Evolutionary conservation across 208 protist genomes (phyloP), one percentile per base, ranked within the genome.

Genomic region (Wallacemonas sp.): DNA sequence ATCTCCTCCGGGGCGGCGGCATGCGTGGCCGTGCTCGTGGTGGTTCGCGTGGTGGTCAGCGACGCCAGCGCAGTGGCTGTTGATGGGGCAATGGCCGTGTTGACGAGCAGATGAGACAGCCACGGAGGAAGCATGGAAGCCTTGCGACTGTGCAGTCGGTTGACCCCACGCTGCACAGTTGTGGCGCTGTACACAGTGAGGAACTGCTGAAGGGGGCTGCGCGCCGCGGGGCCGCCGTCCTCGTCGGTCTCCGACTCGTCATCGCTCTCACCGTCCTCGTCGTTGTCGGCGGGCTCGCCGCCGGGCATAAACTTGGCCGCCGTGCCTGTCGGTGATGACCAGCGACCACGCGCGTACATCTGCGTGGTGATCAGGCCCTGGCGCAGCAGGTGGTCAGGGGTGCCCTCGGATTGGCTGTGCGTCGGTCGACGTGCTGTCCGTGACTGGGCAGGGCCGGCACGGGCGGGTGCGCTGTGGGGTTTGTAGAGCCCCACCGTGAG

Each of bases 201-300:
- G 31, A 81, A 85, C 20, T 57, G 46, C 52, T 85, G 79, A 14
- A 85, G 52, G 12, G 71, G 70, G 29, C 70, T 74, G 31, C 78
- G 72, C 48, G 72, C 42, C 2, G 55, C 69, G 33, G 41, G 55
- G 1, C 45, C 61, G 2, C 32, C 33, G 31, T 54, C 66, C n/a
- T 57, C 25, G 18, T 11, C 2, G 26, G 26, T 12, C 2, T 14
- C 36, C 20, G 16, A 39, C 33, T 36, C 26, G 22, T 26, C 31
- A 18, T 18, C 14, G n/a, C 16, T n/a, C 31, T 22, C 32, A 18
- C 3, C 32, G 18, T n/a, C n/a, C n/a, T 36, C 52, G 11, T 55
- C 25, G 3, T 55, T 23, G 23, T 3, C 10, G 7, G 20, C 23
- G 26, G 48, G 3, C 26, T 3, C 22, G 25, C 25, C 22, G 25